Evolutionary conservation across 108 stramenopile species (phyloP), one percentile per base, ranked within the genome.

Genomic region (Pseudonitzschia pungens): DNA sequence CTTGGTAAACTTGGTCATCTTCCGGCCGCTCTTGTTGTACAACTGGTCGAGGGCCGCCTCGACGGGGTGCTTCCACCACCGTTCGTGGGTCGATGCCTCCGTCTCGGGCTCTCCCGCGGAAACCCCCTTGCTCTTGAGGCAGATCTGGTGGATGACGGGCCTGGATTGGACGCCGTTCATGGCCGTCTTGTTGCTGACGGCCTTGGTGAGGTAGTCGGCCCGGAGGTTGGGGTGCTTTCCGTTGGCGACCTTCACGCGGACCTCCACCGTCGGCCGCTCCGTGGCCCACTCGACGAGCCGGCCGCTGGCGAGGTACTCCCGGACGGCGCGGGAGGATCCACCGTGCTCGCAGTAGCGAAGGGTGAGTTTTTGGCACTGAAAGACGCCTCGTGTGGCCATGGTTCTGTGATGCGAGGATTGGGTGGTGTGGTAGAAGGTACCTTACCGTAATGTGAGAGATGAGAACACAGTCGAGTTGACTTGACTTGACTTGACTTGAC

Each of bases 371-470:
- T 81, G 69, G 29, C 90, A 83, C 74, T 94, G 93, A 50, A 77
- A 80, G 31, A 94, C 76, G 42, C 93, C 93, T 36, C 93, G 81
- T 52, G 93, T 94, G 26, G 93, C 93, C 93, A 94, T 94, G 29
- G 52, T 87, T 2, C 6, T 36, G 36, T 6, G 36, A 5, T 36
- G 36, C 6, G 36, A n/a, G n/a, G n/a, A n/a, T 36, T 36, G 36
- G 2, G 36, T 36, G 2, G 36, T 36, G 36, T 36, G 4, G 36
- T 36, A n/a, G n/a, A n/a, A n/a, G n/a, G n/a, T n/a, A n/a, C n/a
- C n/a, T n/a, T n/a, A n/a, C n/a, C n/a, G n/a, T n/a, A n/a, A n/a
- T n/a, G n/a, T n/a, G n/a, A n/a, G n/a, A n/a, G n/a, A n/a, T n/a
- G n/a, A n/a, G n/a, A n/a, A n/a, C n/a, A n/a, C n/a, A n/a, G n/a